Conservation (phyloP, 176 grass and related monocot species). For the Saccharum spontaneum region DNA sequence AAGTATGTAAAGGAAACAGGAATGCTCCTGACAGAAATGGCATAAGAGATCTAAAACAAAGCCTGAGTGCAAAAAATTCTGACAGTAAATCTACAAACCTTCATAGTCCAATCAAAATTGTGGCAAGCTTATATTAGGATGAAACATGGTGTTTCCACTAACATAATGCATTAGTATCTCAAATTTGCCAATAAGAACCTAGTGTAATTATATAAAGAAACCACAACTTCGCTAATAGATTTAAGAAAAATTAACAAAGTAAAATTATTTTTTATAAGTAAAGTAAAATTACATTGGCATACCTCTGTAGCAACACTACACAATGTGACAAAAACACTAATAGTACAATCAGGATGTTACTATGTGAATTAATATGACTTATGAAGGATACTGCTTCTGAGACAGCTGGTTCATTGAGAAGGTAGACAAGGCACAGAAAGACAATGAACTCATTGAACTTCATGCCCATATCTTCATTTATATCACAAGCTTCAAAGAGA, state of each 20-base stretch:
- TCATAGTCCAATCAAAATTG: not conserved
- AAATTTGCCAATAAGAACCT: not conserved
- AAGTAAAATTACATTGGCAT: not conserved
- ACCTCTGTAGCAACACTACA: slow-evolving; percentile 8
- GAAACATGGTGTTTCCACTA: not conserved
- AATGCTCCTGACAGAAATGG: not conserved
- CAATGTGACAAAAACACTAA: not conserved
- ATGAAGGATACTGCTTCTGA: slow-evolving; percentile 85
- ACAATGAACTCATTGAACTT: slow-evolving; percentile 97
- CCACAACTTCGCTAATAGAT: not conserved
- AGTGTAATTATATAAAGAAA: not conserved
- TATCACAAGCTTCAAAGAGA: slow-evolving; percentile 89
- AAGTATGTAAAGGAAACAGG: slow-evolving; percentile 48
- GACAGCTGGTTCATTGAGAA: slow-evolving; percentile 75
- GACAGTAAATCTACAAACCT: not conserved
- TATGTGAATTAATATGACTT: slow-evolving; percentile 10
- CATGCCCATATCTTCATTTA: slow-evolving; percentile 90
- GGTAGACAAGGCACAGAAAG: slow-evolving; percentile 91
- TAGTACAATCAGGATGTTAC: not conserved
- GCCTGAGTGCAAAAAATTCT: not conserved
- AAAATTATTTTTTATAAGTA: not conserved
- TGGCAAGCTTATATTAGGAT: not conserved
- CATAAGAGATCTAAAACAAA: slow-evolving; percentile 1
- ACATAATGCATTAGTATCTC: not conserved
- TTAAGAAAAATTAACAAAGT: slow-evolving; percentile 10